Base-by-base conservation (phyloP, 768 basidiomycete species). In the Saitozyma podzolica region DNA sequence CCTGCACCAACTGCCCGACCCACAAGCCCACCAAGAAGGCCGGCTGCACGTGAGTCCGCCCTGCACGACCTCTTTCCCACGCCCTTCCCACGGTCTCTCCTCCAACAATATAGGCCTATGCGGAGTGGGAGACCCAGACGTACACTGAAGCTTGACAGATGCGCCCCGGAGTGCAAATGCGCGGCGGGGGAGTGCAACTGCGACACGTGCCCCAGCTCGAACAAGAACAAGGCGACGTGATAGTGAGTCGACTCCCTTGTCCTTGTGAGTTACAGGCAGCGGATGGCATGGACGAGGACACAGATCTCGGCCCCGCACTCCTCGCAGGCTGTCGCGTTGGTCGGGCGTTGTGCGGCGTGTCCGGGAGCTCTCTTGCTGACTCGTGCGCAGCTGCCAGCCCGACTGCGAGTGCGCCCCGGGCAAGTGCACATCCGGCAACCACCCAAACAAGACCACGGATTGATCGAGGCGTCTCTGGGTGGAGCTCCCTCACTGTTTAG, bases 1-100 rank as follows among this genome's bases (percentile, higher is more conserved):
- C 57, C 20, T 72, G 71, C 54, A 63, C 54, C 50, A 62, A 65
- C 54, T 72, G 71, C 58, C 67, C 71, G 42, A 59, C 67, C 42
- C 68, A 72, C 59, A 47, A 48, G 45, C 43, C 58, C 50, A 54
- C 56, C 56, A 51, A 54, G 48, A 9, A 17, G 11, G 45, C 11
- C 45, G 11, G 13, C 45, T 66, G 65, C 65, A 56, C 19, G 62
- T 67, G 54, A 49, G 61, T 59, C 45, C 11, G 13, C 45, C n/a
- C 29, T 29, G 29, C 29, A 29, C 29, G 29, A 29, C 29, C 29
- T 29, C 29, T 29, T 29, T 29, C 29, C 29, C 29, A 29, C 29
- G 29, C 29, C 29, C 29, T 29, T 29, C 29, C 29, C 29, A 29
- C 29, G 29, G 29, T 29, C 29, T 29, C 29, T 29, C 29, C 29